These are phyloP conservation scores for Macrophomina phaseolina DNA, from an alignment of 2,329 filamentous ascomycete genomes.

Conservation along the genomic window DNA sequence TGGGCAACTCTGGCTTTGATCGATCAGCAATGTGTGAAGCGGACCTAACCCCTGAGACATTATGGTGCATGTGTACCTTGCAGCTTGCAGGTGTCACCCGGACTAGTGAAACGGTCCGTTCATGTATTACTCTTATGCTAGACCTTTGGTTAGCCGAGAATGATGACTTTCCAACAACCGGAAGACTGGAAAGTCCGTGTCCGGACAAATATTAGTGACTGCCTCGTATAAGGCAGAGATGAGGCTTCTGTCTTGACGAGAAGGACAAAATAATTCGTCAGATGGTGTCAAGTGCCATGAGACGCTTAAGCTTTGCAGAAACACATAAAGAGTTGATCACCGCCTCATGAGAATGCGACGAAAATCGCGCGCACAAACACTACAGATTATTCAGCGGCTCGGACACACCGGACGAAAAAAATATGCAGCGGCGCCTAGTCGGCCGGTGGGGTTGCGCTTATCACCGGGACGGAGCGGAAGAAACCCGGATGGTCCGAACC, in stretches of 20 bases:
- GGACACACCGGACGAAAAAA: background rate
- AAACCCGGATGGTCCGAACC: background rate
- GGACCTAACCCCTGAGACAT: background rate
- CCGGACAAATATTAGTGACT: background rate
- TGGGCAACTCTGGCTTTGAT: background rate
- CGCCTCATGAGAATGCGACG: background rate
- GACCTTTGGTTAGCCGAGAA: background rate
- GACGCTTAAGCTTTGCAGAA: background rate
- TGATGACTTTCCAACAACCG: background rate
- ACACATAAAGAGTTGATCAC: background rate
- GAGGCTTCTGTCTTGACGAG: background rate
- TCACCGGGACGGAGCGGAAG: background rate
- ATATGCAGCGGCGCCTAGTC: background rate
- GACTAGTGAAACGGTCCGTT: background rate
- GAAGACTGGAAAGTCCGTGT: background rate
- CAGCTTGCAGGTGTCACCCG: constrained; percentile 3
- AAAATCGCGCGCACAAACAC: background rate
- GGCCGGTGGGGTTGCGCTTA: background rate
- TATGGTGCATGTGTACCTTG: constrained; percentile 10
- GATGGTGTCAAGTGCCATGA: background rate
- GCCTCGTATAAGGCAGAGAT: background rate
- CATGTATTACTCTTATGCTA: background rate
- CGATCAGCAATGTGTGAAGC: background rate
- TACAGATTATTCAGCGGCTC: background rate
- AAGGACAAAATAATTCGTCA: background rate